A percentile compares a stretch with the other conserved stretches of the same genome.
These are phyloP conservation scores for Rhodotorula graminis DNA, from an alignment of 768 basidiomycete genomes.

Conservation along the genomic window DNA sequence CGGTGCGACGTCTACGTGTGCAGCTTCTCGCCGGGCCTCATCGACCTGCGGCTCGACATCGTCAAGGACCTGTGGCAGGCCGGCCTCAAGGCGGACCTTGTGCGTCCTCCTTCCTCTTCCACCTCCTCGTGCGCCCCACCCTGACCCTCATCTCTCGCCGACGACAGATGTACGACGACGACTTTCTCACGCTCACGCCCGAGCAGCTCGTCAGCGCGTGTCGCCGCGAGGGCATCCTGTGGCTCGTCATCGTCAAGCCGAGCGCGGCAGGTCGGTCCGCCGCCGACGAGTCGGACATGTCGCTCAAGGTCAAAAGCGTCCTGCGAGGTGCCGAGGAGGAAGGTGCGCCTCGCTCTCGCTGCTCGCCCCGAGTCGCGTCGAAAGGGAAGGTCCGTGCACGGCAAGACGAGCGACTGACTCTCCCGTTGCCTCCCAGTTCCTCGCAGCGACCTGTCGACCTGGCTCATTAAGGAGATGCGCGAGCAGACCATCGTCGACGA, in stretches of 20 bases:
- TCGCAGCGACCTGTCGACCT: conserved; percentile 30
- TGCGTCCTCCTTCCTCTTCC: conserved; percentile 18
- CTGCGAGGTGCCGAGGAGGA: conserved; percentile 34
- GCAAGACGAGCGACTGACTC: neutral
- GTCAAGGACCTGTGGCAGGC: conserved; percentile 43
- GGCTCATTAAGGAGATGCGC: conserved; percentile 33
- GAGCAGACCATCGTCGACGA: conserved; percentile 33
- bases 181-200: conserved; percentile 33
- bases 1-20: conserved; percentile 46
- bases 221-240: conserved; percentile 43
- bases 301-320: conserved; percentile 36
- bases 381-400: too few species aligned
- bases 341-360: conserved; percentile 4
- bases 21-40: conserved; percentile 39
- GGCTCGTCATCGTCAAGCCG: conserved; percentile 40
- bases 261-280: conserved; percentile 11
- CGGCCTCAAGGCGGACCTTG: conserved; percentile 43
- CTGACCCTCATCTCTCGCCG: neutral
- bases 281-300: conserved; percentile 26
- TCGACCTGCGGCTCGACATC: conserved; percentile 42
- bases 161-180: conserved; percentile 43
- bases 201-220: conserved; percentile 43
- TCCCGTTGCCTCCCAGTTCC: conserved; percentile 9
- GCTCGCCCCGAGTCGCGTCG: too few species aligned
- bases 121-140: neutral